phyloP scores from a whole-genome alignment of 23 red algal genomes.

The Cyanidium caldarium region DNA sequence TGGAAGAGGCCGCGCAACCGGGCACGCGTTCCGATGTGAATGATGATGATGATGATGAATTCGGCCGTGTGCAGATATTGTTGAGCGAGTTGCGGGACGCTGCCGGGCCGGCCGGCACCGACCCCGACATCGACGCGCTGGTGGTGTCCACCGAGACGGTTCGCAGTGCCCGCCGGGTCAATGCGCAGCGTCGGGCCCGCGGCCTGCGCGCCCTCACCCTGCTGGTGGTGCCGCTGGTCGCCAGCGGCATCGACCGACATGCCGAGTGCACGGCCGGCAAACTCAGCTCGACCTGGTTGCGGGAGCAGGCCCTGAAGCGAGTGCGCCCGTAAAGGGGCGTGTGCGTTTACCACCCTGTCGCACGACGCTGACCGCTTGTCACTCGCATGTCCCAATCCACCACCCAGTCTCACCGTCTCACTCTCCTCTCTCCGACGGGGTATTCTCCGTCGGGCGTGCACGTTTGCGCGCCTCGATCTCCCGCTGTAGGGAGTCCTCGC shows the following conservation, averaged over 20 bases:
- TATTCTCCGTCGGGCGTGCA: no score
- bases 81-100: constrained; percentile 29
- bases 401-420: no score
- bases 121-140: constrained; percentile 40
- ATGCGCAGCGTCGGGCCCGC: constrained; percentile 4
- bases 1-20: constrained; percentile 13
- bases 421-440: no score
- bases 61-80: constrained; percentile 2
- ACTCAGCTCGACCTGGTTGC: constrained; percentile 51
- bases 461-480: neutral
- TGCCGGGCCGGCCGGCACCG: constrained; percentile 30
- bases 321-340: no score
- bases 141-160: constrained; percentile 61
- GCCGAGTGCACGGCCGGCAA: constrained; percentile 27
- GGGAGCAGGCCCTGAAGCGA: no score
- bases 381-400: no score
- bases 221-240: constrained; percentile 50
- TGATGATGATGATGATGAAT: no score
- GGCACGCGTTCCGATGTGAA: no score
- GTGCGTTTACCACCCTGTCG: no score
- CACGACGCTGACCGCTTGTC: no score
- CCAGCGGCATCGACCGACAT: no score
- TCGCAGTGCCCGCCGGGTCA: constrained; percentile 21
- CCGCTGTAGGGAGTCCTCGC: neutral
- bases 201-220: constrained; percentile 32